These are phyloP conservation scores for Cystofilobasidium ferigula DNA, from an alignment of 768 basidiomycete species.

Conservation along the genomic window DNA sequence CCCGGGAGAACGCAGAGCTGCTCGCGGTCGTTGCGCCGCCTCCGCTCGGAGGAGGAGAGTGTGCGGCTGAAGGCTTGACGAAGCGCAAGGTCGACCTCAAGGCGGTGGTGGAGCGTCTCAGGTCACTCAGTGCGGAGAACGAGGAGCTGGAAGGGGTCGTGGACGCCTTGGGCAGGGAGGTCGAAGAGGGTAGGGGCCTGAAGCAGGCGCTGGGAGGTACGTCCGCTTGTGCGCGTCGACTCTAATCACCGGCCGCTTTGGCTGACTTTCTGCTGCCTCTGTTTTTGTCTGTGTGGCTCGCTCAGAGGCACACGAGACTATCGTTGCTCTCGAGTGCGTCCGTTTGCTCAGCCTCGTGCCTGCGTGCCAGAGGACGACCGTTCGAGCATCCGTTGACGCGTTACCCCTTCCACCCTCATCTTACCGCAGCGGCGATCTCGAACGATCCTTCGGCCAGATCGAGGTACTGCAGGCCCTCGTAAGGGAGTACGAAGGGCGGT, in stretches of 20 bases:
- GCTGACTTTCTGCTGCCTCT: too few relatives aligned
- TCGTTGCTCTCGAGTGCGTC: not conserved
- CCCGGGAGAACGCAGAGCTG: not conserved
- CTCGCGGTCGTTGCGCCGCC: not conserved
- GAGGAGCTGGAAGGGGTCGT: not conserved
- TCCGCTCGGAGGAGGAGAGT: not conserved
- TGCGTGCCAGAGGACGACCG: too few relatives aligned
- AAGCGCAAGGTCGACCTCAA: not conserved
- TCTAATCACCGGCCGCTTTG: too few relatives aligned
- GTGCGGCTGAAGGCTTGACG: too few relatives aligned
- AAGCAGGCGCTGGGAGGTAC: not conserved
- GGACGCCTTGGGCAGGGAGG: not conserved
- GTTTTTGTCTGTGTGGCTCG: too few relatives aligned
- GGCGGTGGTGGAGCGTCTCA: not conserved
- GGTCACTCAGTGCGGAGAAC: not conserved
- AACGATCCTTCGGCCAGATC: not conserved
- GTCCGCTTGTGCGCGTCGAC: not conserved
- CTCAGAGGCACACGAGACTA: not conserved
- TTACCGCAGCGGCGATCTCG: not conserved
- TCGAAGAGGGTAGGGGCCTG: not conserved
- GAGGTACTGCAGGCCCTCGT: not conserved
- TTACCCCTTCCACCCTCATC: not conserved
- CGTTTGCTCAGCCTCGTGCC: not conserved
- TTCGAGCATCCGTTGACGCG: too few relatives aligned
- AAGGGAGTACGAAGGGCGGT: not conserved